These are phyloP conservation scores for Nymphaea colorata DNA, from an alignment of 164 flowering plant species.

Conservation along the genomic window DNA sequence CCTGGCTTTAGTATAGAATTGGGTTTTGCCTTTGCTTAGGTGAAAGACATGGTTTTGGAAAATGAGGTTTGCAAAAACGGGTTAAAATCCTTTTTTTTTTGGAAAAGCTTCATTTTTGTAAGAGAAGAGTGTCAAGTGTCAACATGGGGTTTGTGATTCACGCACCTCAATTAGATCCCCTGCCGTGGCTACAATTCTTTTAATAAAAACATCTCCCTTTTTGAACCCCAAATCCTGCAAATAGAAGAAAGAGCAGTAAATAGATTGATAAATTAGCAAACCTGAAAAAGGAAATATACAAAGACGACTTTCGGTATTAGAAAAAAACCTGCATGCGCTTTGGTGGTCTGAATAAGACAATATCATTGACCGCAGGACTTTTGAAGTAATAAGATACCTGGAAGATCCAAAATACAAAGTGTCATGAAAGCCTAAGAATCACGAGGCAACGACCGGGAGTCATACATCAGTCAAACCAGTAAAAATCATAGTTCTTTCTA, in stretches of 20 bases:
- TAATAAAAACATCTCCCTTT: constrained; percentile 28
- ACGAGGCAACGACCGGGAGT: neutral
- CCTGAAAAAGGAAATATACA: neutral
- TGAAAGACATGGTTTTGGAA: too few species aligned
- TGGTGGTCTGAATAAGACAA: constrained; percentile 33
- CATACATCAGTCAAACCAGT: neutral
- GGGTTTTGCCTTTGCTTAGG: too few species aligned
- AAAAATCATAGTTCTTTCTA: neutral
- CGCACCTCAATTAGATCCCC: constrained; percentile 42
- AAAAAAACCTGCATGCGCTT: constrained; percentile 22
- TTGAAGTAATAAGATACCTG: constrained; percentile 37
- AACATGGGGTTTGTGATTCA: neutral
- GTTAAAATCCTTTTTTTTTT: too few species aligned
- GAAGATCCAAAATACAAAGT: neutral
- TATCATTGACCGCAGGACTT: constrained; percentile 29
- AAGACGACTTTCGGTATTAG: neutral
- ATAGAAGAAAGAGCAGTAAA: neutral
- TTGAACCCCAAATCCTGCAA: constrained; percentile 13
- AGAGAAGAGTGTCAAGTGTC: too few species aligned
- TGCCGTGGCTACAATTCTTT: constrained; percentile 46
- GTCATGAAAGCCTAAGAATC: neutral
- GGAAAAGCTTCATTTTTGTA: too few species aligned
- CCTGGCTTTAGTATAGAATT: too few species aligned
- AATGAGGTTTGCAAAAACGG: too few species aligned
- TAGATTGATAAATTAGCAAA: neutral